Evolutionary conservation across 2,329 filamentous ascomycete species (phyloP).

Genomic region (Coniella vitis): DNA sequence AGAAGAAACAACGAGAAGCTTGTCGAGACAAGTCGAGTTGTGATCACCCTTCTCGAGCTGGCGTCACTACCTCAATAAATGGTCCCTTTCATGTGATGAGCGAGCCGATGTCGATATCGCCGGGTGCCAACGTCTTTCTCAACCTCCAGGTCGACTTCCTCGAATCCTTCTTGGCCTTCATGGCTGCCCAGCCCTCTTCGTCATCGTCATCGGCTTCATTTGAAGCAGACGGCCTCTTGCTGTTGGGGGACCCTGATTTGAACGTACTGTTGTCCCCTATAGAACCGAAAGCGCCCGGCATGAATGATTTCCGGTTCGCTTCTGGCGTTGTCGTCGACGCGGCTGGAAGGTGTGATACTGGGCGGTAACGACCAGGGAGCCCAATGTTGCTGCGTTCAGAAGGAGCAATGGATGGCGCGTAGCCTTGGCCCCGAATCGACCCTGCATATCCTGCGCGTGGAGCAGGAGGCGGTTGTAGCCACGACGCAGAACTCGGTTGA

Average conservation of each 20-base stretch:
- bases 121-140: slow-evolving; percentile 47
- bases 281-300: slow-evolving; percentile 32
- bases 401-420: slow-evolving; percentile 86
- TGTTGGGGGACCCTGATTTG: slow-evolving; percentile 21
- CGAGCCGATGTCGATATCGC: slow-evolving; percentile 32
- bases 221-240: slow-evolving; percentile 32
- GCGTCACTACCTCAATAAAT: too few species aligned
- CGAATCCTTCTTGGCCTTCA: slow-evolving; percentile 63
- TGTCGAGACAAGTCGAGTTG: too few species aligned
- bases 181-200: slow-evolving; percentile 62
- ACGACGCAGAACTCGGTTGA: slow-evolving; percentile 57
- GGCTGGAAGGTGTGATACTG: slow-evolving; percentile 62
- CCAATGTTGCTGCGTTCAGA: slow-evolving; percentile 94
- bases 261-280: slow-evolving; percentile 23
- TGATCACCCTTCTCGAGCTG: too few species aligned
- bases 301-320: slow-evolving; percentile 31
- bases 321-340: slow-evolving; percentile 22
- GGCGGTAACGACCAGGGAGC: slow-evolving; percentile 81
- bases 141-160: slow-evolving; percentile 59
- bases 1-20: too few species aligned
- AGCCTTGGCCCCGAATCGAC: slow-evolving; percentile 51
- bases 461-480: slow-evolving; percentile 39
- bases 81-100: slow-evolving; percentile 13
- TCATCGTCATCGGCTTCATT: slow-evolving; percentile 53
- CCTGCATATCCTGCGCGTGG: slow-evolving; percentile 37